These are phyloP conservation scores for Camelina laxa DNA, from an alignment of 345 rosid genomes.

Conservation along the genomic window DNA sequence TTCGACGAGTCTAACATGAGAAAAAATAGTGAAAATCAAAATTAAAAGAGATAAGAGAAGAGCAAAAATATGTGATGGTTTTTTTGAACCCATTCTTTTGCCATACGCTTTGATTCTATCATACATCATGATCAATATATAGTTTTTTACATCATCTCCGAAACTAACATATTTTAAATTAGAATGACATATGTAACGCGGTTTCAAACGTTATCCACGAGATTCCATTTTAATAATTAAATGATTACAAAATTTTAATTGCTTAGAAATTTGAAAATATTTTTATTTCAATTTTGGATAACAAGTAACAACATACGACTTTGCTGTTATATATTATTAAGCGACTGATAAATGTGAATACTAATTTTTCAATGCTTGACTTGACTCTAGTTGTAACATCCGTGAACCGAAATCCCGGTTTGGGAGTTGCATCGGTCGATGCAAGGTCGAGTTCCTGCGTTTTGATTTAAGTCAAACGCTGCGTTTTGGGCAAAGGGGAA, in stretches of 20 bases:
- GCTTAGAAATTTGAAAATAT: no score
- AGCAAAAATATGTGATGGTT: not conserved
- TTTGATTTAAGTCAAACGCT: no score
- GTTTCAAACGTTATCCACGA: not conserved
- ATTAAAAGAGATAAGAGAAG: conserved; percentile 6
- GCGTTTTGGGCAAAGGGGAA: no score
- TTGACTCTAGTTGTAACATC: no score
- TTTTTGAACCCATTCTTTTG: conserved; percentile 10
- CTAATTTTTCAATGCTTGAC: conserved; percentile 1
- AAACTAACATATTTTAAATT: not conserved
- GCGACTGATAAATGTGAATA: not conserved
- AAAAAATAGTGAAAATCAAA: not conserved
- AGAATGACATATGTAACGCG: not conserved
- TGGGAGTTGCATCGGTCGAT: no score
- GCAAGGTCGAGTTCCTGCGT: no score
- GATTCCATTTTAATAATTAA: no score
- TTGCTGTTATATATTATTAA: not conserved
- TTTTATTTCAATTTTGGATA: no score
- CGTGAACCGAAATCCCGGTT: no score
- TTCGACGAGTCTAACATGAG: conserved; percentile 4
- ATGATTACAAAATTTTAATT: no score
- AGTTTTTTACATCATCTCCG: not conserved
- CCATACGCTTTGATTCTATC: not conserved
- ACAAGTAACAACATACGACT: not conserved
- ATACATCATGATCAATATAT: not conserved